A percentile compares a stretch with the other conserved stretches of the same genome.
Conservation (phyloP, 352 stramenopile species). For the Thraustochytrium sp. region DNA sequence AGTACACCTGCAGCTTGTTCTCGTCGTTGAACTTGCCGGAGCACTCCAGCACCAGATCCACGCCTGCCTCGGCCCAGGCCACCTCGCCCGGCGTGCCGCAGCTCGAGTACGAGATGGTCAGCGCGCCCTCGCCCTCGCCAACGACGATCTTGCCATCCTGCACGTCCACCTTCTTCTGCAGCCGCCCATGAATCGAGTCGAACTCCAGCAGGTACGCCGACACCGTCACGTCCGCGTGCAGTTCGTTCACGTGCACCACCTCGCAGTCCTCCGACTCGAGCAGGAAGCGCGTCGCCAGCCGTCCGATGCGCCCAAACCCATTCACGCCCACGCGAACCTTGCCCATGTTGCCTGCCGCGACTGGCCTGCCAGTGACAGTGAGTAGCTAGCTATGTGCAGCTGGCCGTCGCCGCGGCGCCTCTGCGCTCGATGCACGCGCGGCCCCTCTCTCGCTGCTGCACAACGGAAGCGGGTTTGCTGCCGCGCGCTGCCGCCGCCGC, state of each 20-base stretch:
- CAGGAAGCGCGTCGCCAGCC: slow-evolving; percentile 67
- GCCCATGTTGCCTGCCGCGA: too few relatives aligned
- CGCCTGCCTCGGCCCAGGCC: slow-evolving; percentile 75
- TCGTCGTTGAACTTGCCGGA: slow-evolving; percentile 54
- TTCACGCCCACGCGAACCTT: slow-evolving; percentile 73
- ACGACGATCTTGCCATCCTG: slow-evolving; percentile 76
- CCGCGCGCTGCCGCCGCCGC: too few relatives aligned
- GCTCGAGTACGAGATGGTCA: slow-evolving; percentile 78
- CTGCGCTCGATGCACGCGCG: too few relatives aligned
- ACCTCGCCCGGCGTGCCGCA: slow-evolving; percentile 70
- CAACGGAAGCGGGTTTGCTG: too few relatives aligned
- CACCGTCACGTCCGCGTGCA: slow-evolving; percentile 71
- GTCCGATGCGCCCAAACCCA: slow-evolving; percentile 75
- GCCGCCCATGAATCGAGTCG: slow-evolving; percentile 74
- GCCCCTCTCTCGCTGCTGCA: too few relatives aligned
- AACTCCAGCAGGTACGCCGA: slow-evolving; percentile 69
- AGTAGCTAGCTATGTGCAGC: too few relatives aligned
- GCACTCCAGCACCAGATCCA: slow-evolving; percentile 78
- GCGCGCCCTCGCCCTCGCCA: slow-evolving; percentile 69
- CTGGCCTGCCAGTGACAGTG: too few relatives aligned
- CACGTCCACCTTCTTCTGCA: slow-evolving; percentile 70
- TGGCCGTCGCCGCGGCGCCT: too few relatives aligned
- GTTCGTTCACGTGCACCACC: slow-evolving; percentile 75
- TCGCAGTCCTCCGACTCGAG: slow-evolving; percentile 69
- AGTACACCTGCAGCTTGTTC: slow-evolving; percentile 53